phyloP scores from a whole-genome alignment of 169 alveolate species.

The Cryptosporidium tyzzeri region DNA sequence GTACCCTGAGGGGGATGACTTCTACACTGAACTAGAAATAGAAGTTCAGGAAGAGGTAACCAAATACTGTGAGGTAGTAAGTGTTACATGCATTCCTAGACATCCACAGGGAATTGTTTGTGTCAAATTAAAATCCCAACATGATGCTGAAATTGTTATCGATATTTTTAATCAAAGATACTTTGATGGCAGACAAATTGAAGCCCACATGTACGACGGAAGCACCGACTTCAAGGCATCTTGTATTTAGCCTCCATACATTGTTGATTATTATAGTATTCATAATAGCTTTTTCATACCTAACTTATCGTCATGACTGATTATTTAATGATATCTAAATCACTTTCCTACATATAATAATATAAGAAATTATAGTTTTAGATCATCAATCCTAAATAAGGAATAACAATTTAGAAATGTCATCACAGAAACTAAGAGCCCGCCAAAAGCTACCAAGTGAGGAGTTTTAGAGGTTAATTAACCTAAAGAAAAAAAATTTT shows the following conservation, averaged over 20 bases:
- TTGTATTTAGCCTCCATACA: background rate
- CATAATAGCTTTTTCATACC: background rate
- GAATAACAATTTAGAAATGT: background rate
- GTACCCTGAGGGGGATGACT: conserved; percentile 60
- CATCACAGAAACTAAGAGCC: background rate
- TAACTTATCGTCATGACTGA: background rate
- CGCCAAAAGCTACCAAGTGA: background rate
- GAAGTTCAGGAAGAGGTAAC: conserved; percentile 77
- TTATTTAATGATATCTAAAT: background rate
- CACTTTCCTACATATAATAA: background rate
- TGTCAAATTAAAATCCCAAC: conserved; percentile 79
- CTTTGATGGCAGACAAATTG: conserved; percentile 81
- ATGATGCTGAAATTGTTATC: conserved; percentile 85
- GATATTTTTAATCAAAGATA: conserved; percentile 79
- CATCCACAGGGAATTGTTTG: conserved; percentile 86
- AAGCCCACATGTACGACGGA: conserved; percentile 86
- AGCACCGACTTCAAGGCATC: conserved; percentile 83
- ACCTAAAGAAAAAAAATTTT: background rate
- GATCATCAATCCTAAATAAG: too few species aligned
- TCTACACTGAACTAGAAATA: conserved; percentile 78
- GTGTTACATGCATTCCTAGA: conserved; percentile 80
- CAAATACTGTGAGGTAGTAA: conserved; percentile 77
- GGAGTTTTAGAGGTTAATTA: background rate
- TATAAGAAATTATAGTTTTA: background rate
- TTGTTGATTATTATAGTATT: background rate